Evolutionary conservation across 306 rosid species (phyloP).

Genomic region (Sophora flavescens): DNA sequence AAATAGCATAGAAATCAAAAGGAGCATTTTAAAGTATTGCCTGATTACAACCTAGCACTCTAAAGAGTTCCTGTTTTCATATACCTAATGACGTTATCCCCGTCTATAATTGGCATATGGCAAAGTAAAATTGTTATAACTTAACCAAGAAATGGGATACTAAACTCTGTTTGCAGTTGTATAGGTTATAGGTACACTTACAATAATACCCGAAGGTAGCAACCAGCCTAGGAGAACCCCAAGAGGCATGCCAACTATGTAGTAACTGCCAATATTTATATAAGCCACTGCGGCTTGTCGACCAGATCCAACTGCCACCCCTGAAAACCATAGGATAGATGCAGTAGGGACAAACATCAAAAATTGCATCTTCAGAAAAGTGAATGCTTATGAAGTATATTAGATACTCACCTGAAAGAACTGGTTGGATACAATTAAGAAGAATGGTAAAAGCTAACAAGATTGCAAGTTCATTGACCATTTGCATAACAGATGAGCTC

Average conservation of each 20-base stretch:
- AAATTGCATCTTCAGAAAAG: slow-evolving; percentile 15
- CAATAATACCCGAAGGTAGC: slow-evolving; percentile 58
- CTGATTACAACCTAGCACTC: neutral
- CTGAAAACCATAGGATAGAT: slow-evolving; percentile 52
- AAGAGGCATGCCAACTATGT: slow-evolving; percentile 61
- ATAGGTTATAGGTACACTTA: slow-evolving; percentile 38
- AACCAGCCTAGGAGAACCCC: slow-evolving; percentile 65
- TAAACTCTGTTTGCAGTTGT: neutral
- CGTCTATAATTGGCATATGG: too few relatives aligned
- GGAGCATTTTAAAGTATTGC: slow-evolving; percentile 8
- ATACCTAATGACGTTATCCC: neutral
- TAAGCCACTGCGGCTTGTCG: slow-evolving; percentile 66
- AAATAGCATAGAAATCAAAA: neutral
- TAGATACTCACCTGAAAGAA: slow-evolving; percentile 65
- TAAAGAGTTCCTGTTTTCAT: neutral
- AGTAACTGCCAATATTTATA: slow-evolving; percentile 71
- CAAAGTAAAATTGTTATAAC: slow-evolving; percentile 7
- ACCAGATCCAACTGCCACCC: slow-evolving; percentile 78
- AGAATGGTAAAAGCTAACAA: slow-evolving; percentile 71
- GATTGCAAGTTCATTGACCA: slow-evolving; percentile 62
- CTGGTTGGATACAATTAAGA: slow-evolving; percentile 73
- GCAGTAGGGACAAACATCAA: neutral
- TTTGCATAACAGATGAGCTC: slow-evolving; percentile 53
- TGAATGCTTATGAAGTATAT: neutral
- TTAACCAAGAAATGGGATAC: neutral